Evolutionary conservation across 805 yeast species (phyloP).

Genomic region (Candida krabiensis): DNA sequence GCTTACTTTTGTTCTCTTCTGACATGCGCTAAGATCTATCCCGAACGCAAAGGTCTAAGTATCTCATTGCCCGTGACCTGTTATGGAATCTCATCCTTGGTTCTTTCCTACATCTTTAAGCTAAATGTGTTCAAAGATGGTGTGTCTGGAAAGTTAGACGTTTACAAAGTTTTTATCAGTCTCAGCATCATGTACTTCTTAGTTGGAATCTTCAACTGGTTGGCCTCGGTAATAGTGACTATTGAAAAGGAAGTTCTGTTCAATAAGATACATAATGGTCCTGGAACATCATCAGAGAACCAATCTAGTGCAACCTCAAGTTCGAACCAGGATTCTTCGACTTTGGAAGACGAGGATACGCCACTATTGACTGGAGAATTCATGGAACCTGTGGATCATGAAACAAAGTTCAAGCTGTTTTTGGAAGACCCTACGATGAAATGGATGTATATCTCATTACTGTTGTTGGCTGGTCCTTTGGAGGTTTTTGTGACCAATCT

Average conservation of each 20-base stretch:
- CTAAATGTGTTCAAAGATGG: slow-evolving; percentile 35
- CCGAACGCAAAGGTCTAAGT: slow-evolving; percentile 72
- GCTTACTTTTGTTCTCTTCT: slow-evolving; percentile 68
- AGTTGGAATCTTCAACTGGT: slow-evolving; percentile 60
- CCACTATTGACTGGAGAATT: slow-evolving; percentile 32
- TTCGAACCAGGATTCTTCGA: slow-evolving; percentile 2
- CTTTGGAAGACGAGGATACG: slow-evolving; percentile 27
- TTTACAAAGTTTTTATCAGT: slow-evolving; percentile 51
- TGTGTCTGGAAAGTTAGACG: slow-evolving; percentile 36
- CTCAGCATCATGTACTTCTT: slow-evolving; percentile 54
- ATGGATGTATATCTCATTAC: slow-evolving; percentile 56
- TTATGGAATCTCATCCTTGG: slow-evolving; percentile 78
- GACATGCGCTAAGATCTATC: slow-evolving; percentile 86
- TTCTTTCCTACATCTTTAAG: slow-evolving; percentile 64
- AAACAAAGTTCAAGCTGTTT: slow-evolving; percentile 28
- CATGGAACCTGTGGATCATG: slow-evolving; percentile 28
- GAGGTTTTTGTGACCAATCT: slow-evolving; percentile 83
- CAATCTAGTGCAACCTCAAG: neutral
- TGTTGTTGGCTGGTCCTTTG: slow-evolving; percentile 75
- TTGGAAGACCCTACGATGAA: slow-evolving; percentile 61
- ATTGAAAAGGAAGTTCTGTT: slow-evolving; percentile 51
- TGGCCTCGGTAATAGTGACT: slow-evolving; percentile 63
- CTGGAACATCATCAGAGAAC: slow-evolving; percentile 18
- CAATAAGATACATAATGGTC: slow-evolving; percentile 24
- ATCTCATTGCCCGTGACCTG: slow-evolving; percentile 87